These are phyloP conservation scores for Diplosphaera chodatii DNA, from an alignment of 139 green algal genomes.

Conservation along the genomic window DNA sequence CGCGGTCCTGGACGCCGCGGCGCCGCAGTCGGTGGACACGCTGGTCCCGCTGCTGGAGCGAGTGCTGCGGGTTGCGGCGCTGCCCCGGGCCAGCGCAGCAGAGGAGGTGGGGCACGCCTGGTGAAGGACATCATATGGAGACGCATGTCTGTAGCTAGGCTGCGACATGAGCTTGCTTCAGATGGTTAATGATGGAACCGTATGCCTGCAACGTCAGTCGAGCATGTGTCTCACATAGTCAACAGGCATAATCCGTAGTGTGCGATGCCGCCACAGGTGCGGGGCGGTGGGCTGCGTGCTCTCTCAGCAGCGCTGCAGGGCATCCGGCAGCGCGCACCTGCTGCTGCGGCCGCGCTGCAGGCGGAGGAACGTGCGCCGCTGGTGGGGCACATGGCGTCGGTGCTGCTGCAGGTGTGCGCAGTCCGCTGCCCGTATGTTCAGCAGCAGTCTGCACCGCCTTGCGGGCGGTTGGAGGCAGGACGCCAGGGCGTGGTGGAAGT, in stretches of 20 bases:
- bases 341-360: neutral
- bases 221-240: no score
- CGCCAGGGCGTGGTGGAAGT: no score
- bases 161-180: no score
- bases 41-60: constrained; percentile 8
- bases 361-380: constrained; percentile 24
- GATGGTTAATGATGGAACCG: no score
- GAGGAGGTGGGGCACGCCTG: no score
- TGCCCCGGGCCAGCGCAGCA: constrained; percentile 6
- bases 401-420: constrained; percentile 11
- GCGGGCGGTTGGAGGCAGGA: no score
- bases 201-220: no score
- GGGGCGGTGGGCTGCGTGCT: neutral
- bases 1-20: constrained; percentile 4
- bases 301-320: neutral
- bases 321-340: neutral
- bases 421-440: neutral
- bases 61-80: constrained; percentile 44
- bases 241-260: no score
- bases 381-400: constrained; percentile 38
- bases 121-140: no score
- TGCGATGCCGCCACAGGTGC: no score
- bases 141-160: no score
- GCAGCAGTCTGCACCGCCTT: no score
- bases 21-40: neutral